These are phyloP conservation scores for Dalbergia oliveri DNA, from an alignment of 306 rosid genomes.

Conservation along the genomic window DNA sequence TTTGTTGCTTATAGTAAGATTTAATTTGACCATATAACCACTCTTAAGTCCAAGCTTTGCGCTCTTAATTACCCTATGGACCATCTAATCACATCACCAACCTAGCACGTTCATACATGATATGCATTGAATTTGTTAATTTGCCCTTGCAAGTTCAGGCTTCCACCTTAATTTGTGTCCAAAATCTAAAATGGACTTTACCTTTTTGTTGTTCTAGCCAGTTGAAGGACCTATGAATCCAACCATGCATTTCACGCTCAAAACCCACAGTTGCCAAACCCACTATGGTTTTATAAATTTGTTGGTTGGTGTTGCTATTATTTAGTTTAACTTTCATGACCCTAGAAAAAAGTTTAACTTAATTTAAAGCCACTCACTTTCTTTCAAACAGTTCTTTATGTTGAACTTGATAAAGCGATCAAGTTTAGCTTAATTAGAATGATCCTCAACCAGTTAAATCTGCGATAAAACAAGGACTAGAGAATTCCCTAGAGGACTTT, in stretches of 20 bases:
- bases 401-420: neutral
- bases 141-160: neutral
- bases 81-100: neutral
- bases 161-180: neutral
- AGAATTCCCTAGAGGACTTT: neutral
- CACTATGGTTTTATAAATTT: constrained; percentile 2
- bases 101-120: neutral
- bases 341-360: too few relatives aligned
- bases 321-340: neutral
- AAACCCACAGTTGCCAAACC: neutral
- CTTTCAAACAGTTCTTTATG: neutral
- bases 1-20: neutral
- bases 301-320: neutral
- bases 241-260: neutral
- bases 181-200: neutral
- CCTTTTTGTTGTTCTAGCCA: neutral
- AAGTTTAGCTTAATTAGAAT: neutral
- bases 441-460: neutral
- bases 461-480: neutral
- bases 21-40: neutral
- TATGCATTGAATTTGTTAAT: neutral
- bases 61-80: neutral
- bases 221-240: neutral
- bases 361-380: neutral
- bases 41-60: neutral